Conservation (phyloP, 306 rosid genomes). For the Vicia sativa region DNA sequence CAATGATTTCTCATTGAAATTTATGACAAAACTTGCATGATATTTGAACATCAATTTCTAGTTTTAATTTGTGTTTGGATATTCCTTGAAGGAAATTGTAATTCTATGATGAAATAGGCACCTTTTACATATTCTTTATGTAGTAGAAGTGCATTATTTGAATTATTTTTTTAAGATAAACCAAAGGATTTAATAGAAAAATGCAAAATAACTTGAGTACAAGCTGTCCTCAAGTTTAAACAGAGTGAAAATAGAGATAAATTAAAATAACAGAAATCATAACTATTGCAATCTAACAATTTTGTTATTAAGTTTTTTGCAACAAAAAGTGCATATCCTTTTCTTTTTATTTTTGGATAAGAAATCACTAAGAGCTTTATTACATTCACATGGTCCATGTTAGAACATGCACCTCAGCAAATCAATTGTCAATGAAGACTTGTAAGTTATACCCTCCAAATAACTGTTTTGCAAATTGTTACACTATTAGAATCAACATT, state of each 20-base stretch:
- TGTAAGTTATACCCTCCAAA: too few species aligned
- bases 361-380: background rate
- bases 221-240: too few species aligned
- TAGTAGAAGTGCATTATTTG: background rate
- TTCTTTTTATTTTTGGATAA: background rate
- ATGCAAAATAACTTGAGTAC: too few species aligned
- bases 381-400: too few species aligned
- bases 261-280: too few species aligned
- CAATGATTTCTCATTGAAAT: background rate
- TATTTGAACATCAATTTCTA: conserved; percentile 2
- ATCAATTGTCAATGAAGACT: too few species aligned
- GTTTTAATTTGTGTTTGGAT: background rate
- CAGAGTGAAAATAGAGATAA: too few species aligned
- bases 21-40: conserved; percentile 13
- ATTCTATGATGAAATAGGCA: background rate
- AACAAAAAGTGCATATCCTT: background rate
- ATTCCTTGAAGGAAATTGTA: background rate
- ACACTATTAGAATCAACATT: too few species aligned
- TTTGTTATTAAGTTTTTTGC: background rate
- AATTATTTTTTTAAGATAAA: background rate
- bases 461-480: too few species aligned
- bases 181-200: too few species aligned
- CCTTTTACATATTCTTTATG: background rate
- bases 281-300: too few species aligned
- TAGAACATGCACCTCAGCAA: too few species aligned